Base-by-base conservation (phyloP, 768 basidiomycete genomes). In the Dioszegia aurantiaca region DNA sequence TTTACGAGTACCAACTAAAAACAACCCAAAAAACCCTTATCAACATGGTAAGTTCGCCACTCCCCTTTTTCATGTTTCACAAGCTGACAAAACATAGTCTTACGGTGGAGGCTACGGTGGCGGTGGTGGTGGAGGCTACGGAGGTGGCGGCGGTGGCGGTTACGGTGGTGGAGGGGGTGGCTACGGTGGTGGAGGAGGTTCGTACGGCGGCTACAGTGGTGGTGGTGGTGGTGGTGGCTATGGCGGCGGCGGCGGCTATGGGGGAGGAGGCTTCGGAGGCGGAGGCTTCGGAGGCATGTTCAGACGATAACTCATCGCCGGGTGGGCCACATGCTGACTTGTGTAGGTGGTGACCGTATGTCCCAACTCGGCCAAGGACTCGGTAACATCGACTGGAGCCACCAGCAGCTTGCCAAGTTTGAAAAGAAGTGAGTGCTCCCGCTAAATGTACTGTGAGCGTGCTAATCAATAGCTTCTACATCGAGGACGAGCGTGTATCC, bases 401-500 rank as follows among this genome's bases (percentile, higher is more conserved):
- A 77, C 40, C 81, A 84, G 44, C 85, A 85, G 60, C 79, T 95
- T 56, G 82, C 86, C 69, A 86, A 83, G 67, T 98, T 99, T 65
- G 94, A 98, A 79, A 99, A 98, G 81, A 97, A 98, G 81, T 99
- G 44, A 67, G 73, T 61, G 0, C 8, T 19, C 12, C 14, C 11
- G 6, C 16, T 14, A 23, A 8, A 14, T 28, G 39, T 14, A 2
- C 31, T 33, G 30, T 19, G 31, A 4, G 40, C 51, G 6, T 10
- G 56, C 48, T 61, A 33, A 51, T 23, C 21, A 2, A 12, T 39
- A 70, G 64, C 64, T 72, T 68, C 62, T 75, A 75, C 73, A 65
- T 86, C 44, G 92, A 99, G 77, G 90, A 97, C 77, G 86, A 88
- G 72, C 83, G 85, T 27, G 89, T 98, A 42, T 78, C 85, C 19